Evolutionary conservation across 495 filamentous ascomycete species (phyloP).

Genomic region (Aspergillus haitiensis): DNA sequence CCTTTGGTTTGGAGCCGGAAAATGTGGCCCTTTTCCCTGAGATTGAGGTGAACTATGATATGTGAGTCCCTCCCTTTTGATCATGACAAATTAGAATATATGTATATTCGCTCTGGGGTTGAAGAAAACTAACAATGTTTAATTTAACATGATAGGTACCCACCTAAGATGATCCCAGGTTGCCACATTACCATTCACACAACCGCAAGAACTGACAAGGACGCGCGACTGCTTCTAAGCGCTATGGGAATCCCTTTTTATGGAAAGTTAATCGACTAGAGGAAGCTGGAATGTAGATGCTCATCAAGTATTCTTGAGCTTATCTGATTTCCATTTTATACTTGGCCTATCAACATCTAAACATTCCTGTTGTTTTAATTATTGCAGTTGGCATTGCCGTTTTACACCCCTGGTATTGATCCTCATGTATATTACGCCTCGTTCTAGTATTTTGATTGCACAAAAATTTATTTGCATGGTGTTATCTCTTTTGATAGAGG

Average conservation of each 20-base stretch:
- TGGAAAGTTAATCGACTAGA: slow-evolving; percentile 63
- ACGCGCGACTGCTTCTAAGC: slow-evolving; percentile 82
- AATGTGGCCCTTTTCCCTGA: slow-evolving; percentile 83
- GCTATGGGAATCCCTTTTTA: slow-evolving; percentile 80
- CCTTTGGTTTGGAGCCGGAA: slow-evolving; percentile 71
- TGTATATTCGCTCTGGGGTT: no score
- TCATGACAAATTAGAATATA: no score
- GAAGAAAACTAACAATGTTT: neutral
- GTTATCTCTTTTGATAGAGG: neutral
- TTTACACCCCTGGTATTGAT: neutral
- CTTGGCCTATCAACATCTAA: slow-evolving; percentile 19
- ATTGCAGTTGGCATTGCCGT: no score
- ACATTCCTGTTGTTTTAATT: slow-evolving; percentile 7
- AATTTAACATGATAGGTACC: slow-evolving; percentile 55
- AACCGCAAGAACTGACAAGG: slow-evolving; percentile 81
- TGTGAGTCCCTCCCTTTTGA: slow-evolving; percentile 56
- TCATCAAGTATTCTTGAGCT: neutral
- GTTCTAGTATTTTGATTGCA: slow-evolving; percentile 20
- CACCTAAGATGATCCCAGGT: slow-evolving; percentile 89
- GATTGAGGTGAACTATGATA: slow-evolving; percentile 85
- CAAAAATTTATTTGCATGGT: slow-evolving; percentile 7
- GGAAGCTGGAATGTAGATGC: neutral
- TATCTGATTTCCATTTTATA: neutral
- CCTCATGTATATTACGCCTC: slow-evolving; percentile 28
- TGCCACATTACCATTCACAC: slow-evolving; percentile 87